phyloP scores from a whole-genome alignment of 75 land plant species.

The Pinus tabuliformis region DNA sequence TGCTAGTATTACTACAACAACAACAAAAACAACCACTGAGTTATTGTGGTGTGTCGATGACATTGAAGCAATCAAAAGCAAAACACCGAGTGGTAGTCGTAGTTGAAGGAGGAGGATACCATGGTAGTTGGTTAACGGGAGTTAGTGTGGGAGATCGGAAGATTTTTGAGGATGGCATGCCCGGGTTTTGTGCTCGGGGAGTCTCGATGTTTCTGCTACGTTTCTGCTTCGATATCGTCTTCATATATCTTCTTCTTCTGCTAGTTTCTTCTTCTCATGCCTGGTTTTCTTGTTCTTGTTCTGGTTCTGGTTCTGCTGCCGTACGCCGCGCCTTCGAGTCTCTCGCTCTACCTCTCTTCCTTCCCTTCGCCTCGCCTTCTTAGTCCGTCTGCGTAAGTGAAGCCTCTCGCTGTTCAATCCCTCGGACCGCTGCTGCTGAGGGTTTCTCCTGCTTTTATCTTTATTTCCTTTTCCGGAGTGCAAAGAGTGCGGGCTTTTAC shows the following conservation, averaged over 20 bases:
- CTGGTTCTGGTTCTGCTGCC: background rate
- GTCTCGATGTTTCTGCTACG: background rate
- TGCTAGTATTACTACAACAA: background rate
- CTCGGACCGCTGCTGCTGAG: too few species aligned
- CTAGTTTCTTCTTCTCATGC: background rate
- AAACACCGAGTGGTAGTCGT: background rate
- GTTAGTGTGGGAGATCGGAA: too few species aligned
- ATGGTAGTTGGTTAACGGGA: background rate
- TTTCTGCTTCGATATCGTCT: background rate
- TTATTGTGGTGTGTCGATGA: conserved; percentile 9
- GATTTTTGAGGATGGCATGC: background rate
- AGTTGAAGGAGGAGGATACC: background rate
- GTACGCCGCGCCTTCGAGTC: too few species aligned
- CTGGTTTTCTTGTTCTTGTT: background rate
- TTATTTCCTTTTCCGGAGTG: too few species aligned
- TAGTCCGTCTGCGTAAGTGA: too few species aligned
- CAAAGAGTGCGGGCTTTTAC: background rate
- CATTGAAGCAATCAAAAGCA: conserved; percentile 3
- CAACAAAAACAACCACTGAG: background rate
- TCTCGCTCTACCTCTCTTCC: too few species aligned
- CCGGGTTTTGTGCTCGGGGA: background rate
- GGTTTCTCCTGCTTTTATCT: too few species aligned
- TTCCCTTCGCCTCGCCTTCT: too few species aligned
- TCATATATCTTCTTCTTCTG: background rate
- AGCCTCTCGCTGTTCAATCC: too few species aligned